Conservation (phyloP, 257 asterid genomes). For the Capsicum pubescens region DNA sequence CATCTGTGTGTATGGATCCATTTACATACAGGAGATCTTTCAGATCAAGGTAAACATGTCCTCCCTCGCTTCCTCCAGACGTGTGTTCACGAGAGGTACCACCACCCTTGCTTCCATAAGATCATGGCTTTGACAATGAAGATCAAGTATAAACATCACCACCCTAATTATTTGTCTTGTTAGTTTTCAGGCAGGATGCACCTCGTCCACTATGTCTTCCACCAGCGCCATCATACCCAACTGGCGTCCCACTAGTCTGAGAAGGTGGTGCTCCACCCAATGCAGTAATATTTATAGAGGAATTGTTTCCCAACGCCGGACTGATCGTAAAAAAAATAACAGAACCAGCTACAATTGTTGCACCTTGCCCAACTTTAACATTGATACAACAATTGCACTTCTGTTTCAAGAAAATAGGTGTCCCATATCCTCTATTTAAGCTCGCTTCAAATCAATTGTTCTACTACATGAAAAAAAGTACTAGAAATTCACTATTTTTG, state of each 20-base stretch:
- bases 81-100: constrained; percentile 70
- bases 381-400: too few relatives aligned
- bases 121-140: constrained; percentile 76
- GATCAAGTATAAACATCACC: constrained; percentile 96
- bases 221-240: constrained; percentile 89
- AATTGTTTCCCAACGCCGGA: constrained; percentile 67
- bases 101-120: constrained; percentile 92
- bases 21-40: constrained; percentile 65
- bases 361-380: constrained; percentile 73
- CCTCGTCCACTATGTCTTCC: constrained; percentile 99
- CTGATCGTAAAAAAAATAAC: constrained; percentile 58
- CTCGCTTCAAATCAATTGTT: too few relatives aligned
- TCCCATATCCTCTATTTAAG: too few relatives aligned
- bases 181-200: constrained; percentile 88
- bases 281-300: constrained; percentile 75
- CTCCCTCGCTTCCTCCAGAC: constrained; percentile 93
- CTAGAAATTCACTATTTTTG: too few relatives aligned
- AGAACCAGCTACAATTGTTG: constrained; percentile 79
- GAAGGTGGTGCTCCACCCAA: constrained; percentile 89
- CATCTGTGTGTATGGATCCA: constrained; percentile 90
- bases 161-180: constrained; percentile 75
- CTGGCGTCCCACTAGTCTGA: constrained; percentile 97
- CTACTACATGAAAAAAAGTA: too few relatives aligned
- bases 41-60: constrained; percentile 70
- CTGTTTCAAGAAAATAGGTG: too few relatives aligned